Evolutionary conservation across 768 basidiomycete species (phyloP).

Genomic region (Leccinum imitatum): DNA sequence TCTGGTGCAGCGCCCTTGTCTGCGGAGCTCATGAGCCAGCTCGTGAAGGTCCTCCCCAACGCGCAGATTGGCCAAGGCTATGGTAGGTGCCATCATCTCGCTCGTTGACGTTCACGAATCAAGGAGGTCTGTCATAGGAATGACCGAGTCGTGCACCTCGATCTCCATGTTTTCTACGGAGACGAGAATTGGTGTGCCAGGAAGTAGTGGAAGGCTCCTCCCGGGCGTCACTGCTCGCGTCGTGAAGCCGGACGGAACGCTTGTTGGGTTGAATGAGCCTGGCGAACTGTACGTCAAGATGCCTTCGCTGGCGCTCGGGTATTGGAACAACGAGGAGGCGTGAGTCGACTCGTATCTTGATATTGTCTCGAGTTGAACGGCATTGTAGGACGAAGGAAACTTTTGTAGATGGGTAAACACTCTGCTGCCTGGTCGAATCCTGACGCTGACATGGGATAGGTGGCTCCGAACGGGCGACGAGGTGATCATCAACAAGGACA

Average conservation of each 20-base stretch:
- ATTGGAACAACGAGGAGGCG: slow-evolving; percentile 61
- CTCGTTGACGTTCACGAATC: background rate
- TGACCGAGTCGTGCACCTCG: slow-evolving; percentile 64
- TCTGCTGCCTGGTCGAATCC: background rate
- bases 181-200: slow-evolving; percentile 49
- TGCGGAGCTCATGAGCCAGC: slow-evolving; percentile 47
- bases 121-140: slow-evolving; percentile 38
- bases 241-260: slow-evolving; percentile 55
- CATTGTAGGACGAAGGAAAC: slow-evolving; percentile 59
- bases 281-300: slow-evolving; percentile 57
- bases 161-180: slow-evolving; percentile 49
- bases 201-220: slow-evolving; percentile 47
- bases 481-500: slow-evolving; percentile 51
- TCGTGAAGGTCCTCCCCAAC: slow-evolving; percentile 53
- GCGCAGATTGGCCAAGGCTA: slow-evolving; percentile 66
- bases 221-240: slow-evolving; percentile 57
- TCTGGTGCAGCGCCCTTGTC: slow-evolving; percentile 67
- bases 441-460: slow-evolving; percentile 32
- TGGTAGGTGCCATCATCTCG: slow-evolving; percentile 34
- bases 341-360: slow-evolving; percentile 34
- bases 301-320: slow-evolving; percentile 41
- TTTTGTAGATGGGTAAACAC: slow-evolving; percentile 59
- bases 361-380: background rate
- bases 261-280: slow-evolving; percentile 53
- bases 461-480: slow-evolving; percentile 74